phyloP scores from a whole-genome alignment of 305 asterid genomes.

The Withania somnifera region DNA sequence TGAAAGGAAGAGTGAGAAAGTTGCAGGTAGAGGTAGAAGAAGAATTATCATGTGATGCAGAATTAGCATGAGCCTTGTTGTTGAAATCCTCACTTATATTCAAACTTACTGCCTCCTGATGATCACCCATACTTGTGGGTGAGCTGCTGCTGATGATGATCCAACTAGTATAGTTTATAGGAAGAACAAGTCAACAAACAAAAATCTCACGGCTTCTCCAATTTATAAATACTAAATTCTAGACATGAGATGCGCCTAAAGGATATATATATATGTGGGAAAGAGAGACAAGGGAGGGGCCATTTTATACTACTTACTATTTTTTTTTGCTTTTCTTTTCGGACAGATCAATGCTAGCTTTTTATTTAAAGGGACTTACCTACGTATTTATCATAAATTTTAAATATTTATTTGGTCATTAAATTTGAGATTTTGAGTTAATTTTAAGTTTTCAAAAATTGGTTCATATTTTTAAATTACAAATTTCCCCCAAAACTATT shows the following conservation, averaged over 20 bases:
- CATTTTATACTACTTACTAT: too few species aligned
- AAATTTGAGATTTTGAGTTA: too few species aligned
- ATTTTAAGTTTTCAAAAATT: too few species aligned
- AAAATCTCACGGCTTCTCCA: not conserved
- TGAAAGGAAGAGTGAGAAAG: conserved; percentile 37
- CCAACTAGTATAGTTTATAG: conserved; percentile 1
- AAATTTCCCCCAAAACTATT: too few species aligned
- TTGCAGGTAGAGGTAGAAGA: conserved; percentile 16
- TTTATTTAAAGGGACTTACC: too few species aligned
- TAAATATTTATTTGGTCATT: too few species aligned
- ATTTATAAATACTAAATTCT: not conserved
- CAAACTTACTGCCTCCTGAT: conserved; percentile 16
- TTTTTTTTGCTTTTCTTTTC: not conserved
- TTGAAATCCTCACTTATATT: conserved; percentile 31
- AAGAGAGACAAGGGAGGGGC: not conserved
- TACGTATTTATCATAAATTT: too few species aligned
- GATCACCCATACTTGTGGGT: not conserved
- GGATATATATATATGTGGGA: not conserved
- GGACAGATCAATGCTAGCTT: conserved; percentile 14
- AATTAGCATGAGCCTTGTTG: too few species aligned
- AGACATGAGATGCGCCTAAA: not conserved
- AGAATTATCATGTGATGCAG: conserved; percentile 12
- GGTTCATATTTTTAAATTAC: too few species aligned
- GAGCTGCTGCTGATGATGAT: too few species aligned
- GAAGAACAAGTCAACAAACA: not conserved